These are phyloP conservation scores for Articulospora tetracladia DNA, from an alignment of 495 filamentous ascomycete genomes.

Conservation along the genomic window DNA sequence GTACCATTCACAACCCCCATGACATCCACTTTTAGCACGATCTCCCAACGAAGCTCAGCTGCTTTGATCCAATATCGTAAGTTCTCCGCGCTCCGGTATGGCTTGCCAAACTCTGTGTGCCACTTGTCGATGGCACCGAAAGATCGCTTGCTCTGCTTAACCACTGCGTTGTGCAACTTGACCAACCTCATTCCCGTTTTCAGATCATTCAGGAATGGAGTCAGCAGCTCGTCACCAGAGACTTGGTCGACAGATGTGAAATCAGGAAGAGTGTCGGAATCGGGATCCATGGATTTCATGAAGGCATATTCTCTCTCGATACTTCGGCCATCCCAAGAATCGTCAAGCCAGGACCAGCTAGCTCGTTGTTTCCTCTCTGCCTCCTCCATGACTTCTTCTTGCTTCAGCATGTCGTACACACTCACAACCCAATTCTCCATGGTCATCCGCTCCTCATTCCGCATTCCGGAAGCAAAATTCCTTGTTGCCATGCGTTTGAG, in stretches of 20 bases:
- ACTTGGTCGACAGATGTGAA: conserved; percentile 58
- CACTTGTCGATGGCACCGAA: conserved; percentile 90
- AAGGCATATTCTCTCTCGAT: conserved; percentile 79
- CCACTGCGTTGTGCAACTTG: conserved; percentile 81
- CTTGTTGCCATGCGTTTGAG: conserved; percentile 86
- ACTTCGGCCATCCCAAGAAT: conserved; percentile 71
- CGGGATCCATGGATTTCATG: conserved; percentile 52
- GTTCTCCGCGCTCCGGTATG: conserved; percentile 91
- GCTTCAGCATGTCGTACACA: conserved; percentile 67
- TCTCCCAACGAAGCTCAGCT: conserved; percentile 90
- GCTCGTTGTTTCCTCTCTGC: conserved; percentile 65
- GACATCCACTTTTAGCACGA: conserved; percentile 78
- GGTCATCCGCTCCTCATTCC: conserved; percentile 63
- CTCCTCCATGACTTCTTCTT: conserved; percentile 72
- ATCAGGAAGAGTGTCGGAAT: conserved; percentile 54
- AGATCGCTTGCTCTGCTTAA: conserved; percentile 75
- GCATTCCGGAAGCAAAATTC: conserved; percentile 81
- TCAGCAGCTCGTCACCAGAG: conserved; percentile 51
- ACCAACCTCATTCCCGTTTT: conserved; percentile 79
- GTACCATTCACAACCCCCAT: conserved; percentile 74
- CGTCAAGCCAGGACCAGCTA: conserved; percentile 76
- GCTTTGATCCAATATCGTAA: conserved; percentile 95
- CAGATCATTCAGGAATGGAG: conserved; percentile 68
- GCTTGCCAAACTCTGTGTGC: conserved; percentile 88
- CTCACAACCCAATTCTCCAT: conserved; percentile 74